Base-by-base conservation (phyloP, 495 filamentous ascomycete genomes). In the Penicillium goetzii region DNA sequence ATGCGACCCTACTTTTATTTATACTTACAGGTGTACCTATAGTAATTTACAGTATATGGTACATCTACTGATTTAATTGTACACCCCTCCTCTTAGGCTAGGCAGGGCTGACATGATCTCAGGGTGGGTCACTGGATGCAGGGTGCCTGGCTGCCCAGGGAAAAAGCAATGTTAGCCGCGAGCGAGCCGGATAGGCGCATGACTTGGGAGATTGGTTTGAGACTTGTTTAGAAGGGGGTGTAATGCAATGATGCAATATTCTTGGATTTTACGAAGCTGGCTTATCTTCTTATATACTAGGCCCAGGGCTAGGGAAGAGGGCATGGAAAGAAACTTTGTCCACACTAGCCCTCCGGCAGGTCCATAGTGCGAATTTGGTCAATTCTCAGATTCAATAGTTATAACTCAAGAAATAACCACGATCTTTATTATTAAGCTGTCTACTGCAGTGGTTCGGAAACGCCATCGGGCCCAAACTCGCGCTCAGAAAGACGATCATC, bases 161-260 rank as follows among this genome's bases (percentile, higher is more conserved):
- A 50, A 56, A 49, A 56, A 58, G 40, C 53, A 40, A 58, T 15
- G 14, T 38, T 58, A 21, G 45, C 30, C 21, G 34, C 41, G 9
- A 51, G 34, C 41, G 9, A 51, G 47, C 21, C 54, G 60, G 60
- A 28, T 33, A 33, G 52, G 40, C 23, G 41, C 60, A 62, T 56
- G 52, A 19, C 15, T 45, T 30, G 58, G 57, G 49, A 45, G 55
- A 25, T 17, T 50, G 33, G 51, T 12, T n/a, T 28, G 11, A 33
- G 36, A 26, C n/a, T 61, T 26, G 36, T 52, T 40, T 26, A 38
- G 38, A 52, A 53, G 26, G 57, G 32, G 6, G n/a, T 40, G 33
- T 38, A 19, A 38, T 25, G 41, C 36, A 38, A 54, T 45, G 26
- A 52, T 52, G 49, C 14, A 51, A 43, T 11, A 40, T 23, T 11